A percentile compares a stretch with the other conserved stretches of the same genome.
These are phyloP conservation scores for Bruguiera sexangula DNA, from an alignment of 345 rosid genomes.

Conservation along the genomic window DNA sequence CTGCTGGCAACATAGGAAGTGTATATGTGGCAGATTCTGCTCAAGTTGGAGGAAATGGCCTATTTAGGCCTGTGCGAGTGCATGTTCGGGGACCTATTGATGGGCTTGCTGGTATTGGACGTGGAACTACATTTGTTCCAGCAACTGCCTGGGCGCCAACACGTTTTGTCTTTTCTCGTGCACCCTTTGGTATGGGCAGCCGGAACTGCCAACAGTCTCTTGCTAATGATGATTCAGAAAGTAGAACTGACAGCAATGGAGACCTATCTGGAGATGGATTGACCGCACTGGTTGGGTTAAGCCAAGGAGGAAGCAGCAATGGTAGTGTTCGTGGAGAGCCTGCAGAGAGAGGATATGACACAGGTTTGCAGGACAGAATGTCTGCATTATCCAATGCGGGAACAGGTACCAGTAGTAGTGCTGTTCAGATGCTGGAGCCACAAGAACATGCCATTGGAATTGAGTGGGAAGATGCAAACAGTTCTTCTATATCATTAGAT, in stretches of 20 bases:
- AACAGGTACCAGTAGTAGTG: conserved; percentile 44
- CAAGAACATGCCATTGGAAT: conserved; percentile 53
- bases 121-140: conserved; percentile 75
- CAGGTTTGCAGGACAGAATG: conserved; percentile 41
- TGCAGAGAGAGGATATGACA: conserved; percentile 47
- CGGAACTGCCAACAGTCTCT: conserved; percentile 76
- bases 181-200: conserved; percentile 68
- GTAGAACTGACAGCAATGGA: conserved; percentile 67
- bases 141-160: conserved; percentile 85
- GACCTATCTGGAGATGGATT: conserved; percentile 81
- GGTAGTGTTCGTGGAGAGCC: conserved; percentile 54
- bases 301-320: conserved; percentile 60
- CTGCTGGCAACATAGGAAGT: conserved; percentile 55
- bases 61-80: conserved; percentile 78
- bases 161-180: conserved; percentile 88
- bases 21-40: conserved; percentile 62
- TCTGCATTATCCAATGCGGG: conserved; percentile 44
- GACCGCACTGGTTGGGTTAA: conserved; percentile 84
- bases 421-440: conserved; percentile 68
- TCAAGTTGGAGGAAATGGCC: conserved; percentile 71
- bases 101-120: conserved; percentile 97
- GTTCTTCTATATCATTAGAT: conserved; percentile 81
- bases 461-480: conserved; percentile 70
- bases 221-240: conserved; percentile 80
- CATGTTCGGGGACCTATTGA: conserved; percentile 87